These are phyloP conservation scores for Paramecium tetraurelia DNA, from an alignment of 73 alveolate species.

Conservation along the genomic window DNA sequence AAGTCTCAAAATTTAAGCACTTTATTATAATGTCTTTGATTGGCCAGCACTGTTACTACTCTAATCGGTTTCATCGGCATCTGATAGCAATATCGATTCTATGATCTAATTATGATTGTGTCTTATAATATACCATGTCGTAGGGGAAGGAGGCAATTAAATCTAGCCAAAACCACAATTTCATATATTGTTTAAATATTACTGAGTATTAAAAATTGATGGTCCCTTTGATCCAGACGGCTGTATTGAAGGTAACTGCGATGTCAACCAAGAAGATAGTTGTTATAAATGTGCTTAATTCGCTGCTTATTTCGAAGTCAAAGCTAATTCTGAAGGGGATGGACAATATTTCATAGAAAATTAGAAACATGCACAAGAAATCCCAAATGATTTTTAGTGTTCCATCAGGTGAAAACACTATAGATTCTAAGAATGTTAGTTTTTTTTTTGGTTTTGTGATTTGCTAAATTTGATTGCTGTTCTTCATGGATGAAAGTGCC, in stretches of 20 bases:
- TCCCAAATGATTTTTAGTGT: not conserved
- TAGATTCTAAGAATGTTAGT: not conserved
- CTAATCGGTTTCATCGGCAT: not conserved
- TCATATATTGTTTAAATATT: slow-evolving; percentile 61
- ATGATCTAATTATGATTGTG: not conserved
- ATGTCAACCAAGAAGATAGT: slow-evolving; percentile 62
- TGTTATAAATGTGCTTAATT: not conserved
- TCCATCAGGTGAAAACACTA: slow-evolving; percentile 10
- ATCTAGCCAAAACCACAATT: slow-evolving; percentile 70
- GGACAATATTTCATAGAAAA: slow-evolving; percentile 14
- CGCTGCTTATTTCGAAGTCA: not conserved
- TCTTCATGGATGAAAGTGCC: not conserved
- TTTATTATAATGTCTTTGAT: not conserved
- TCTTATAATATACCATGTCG: not conserved
- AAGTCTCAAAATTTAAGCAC: not conserved
- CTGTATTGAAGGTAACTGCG: slow-evolving; percentile 62
- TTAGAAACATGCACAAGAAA: slow-evolving; percentile 9
- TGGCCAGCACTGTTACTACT: not conserved
- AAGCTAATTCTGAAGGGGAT: slow-evolving; percentile 12
- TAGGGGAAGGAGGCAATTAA: slow-evolving; percentile 62
- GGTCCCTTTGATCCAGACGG: slow-evolving; percentile 66
- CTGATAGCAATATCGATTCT: not conserved
- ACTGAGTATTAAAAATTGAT: slow-evolving; percentile 47
- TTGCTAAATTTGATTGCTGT: not conserved
- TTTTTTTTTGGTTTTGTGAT: not conserved